phyloP scores from a whole-genome alignment of 805 yeast species.

The Lachancea quebecensis region DNA sequence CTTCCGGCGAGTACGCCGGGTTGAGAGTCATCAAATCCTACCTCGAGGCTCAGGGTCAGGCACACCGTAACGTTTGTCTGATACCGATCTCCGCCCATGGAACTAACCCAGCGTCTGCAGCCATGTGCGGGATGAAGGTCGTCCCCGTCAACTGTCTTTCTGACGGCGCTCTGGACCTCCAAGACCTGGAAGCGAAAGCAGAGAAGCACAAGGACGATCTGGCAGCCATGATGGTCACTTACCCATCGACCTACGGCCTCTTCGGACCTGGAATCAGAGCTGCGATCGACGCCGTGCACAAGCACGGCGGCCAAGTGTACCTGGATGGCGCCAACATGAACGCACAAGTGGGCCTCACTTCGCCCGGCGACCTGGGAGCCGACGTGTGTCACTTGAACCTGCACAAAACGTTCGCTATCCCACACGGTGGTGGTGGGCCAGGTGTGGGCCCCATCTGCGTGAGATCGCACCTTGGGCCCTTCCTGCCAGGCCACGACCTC shows the following conservation, averaged over 20 bases:
- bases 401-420: conserved; percentile 95
- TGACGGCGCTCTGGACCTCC: conserved; percentile 81
- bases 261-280: conserved; percentile 85
- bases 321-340: conserved; percentile 99
- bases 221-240: conserved; percentile 94
- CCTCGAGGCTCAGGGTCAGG: conserved; percentile 62
- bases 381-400: conserved; percentile 96
- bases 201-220: conserved; percentile 57
- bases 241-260: conserved; percentile 95
- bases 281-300: conserved; percentile 82
- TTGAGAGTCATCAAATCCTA: conserved; percentile 77
- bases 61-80: conserved; percentile 74
- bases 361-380: conserved; percentile 97
- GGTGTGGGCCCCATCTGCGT: conserved; percentile 99
- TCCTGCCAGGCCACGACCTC: conserved; percentile 73
- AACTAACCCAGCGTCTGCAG: conserved; percentile 97
- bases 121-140: conserved; percentile 93
- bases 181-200: conserved; percentile 68
- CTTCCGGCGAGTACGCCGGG: conserved; percentile 97
- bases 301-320: conserved; percentile 90
- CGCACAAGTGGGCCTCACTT: conserved; percentile 95
- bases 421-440: conserved; percentile 99
- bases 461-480: conserved; percentile 67
- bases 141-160: conserved; percentile 81
- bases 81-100: conserved; percentile 98